A percentile compares a stretch with the other conserved stretches of the same genome.
These are phyloP conservation scores for Cymbomonas tetramitiformis DNA, from an alignment of 139 green algal genomes.

Conservation along the genomic window DNA sequence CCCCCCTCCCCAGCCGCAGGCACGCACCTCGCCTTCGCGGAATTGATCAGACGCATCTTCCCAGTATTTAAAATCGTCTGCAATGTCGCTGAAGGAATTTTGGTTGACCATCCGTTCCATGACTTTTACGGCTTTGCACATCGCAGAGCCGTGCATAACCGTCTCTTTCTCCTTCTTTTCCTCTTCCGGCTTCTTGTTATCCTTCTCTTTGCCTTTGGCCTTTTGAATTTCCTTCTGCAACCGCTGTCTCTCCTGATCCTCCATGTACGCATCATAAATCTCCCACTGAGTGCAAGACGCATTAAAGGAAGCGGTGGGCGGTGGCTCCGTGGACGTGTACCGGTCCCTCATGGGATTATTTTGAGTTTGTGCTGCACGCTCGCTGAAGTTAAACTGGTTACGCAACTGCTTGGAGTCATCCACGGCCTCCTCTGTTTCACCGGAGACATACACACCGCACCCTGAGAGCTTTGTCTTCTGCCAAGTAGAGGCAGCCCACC, in stretches of 20 bases:
- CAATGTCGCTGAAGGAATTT: conserved; percentile 65
- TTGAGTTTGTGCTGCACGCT: conserved; percentile 49
- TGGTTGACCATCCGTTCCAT: conserved; percentile 82
- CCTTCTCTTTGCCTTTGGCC: conserved; percentile 2
- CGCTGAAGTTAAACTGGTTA: conserved; percentile 85
- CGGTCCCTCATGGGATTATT: conserved; percentile 35
- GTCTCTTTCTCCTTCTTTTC: conserved; percentile 14
- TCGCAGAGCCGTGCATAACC: conserved; percentile 21
- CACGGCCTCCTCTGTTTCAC: conserved; percentile 18
- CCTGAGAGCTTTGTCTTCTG: conserved; percentile 11
- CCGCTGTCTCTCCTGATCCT: conserved; percentile 57
- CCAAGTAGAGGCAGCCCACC: no score
- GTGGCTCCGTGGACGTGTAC: conserved; percentile 60
- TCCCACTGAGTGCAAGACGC: conserved; percentile 41
- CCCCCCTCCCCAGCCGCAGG: no score
- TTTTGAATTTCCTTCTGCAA: conserved; percentile 47
- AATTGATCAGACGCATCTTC: conserved; percentile 64
- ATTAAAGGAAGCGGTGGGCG: conserved; percentile 35
- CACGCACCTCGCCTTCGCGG: conserved; percentile 18
- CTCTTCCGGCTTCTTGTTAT: conserved; percentile 7
- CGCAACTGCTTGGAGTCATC: conserved; percentile 57
- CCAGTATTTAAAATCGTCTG: conserved; percentile 91
- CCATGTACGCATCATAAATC: conserved; percentile 84
- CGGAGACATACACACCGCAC: no score
- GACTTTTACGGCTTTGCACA: conserved; percentile 35